Conservation (phyloP, 257 asterid genomes). For the Penstemon davidsonii region DNA sequence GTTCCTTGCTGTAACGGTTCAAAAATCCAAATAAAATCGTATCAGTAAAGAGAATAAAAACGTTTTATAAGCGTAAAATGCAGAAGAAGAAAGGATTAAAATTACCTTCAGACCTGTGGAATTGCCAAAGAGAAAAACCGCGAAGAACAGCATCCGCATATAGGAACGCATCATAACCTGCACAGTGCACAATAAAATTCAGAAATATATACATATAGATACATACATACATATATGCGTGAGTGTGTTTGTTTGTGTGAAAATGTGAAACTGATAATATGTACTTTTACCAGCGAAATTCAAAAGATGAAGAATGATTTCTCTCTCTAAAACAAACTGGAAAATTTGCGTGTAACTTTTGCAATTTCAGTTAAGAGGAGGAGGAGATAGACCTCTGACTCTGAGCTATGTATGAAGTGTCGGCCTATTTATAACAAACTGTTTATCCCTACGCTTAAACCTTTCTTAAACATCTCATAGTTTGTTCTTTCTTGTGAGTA, state of each 20-base stretch:
- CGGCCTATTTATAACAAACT: no score
- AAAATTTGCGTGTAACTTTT: constrained; percentile 4
- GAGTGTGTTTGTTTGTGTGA: no score
- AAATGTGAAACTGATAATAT: no score
- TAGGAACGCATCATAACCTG: constrained; percentile 30
- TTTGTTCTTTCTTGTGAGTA: no score
- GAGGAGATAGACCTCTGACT: not conserved
- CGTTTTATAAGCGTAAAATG: no score
- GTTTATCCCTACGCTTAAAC: no score
- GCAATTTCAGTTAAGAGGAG: constrained; percentile 23
- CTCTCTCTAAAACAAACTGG: constrained; percentile 23
- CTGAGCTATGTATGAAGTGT: no score
- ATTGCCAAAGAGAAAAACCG: constrained; percentile 35
- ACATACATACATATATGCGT: not conserved
- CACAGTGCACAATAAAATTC: not conserved
- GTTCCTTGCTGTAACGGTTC: constrained; percentile 45
- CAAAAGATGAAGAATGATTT: constrained; percentile 9
- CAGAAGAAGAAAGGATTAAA: not conserved
- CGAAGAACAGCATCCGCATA: constrained; percentile 37
- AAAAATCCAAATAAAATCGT: no score
- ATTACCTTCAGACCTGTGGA: constrained; percentile 65
- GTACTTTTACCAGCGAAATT: not conserved
- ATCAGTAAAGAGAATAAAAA: no score
- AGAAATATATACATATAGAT: not conserved
- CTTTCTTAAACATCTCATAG: no score